Conservation (phyloP, 2,329 filamentous ascomycete genomes). For the Phaeomoniella chlamydospora region DNA sequence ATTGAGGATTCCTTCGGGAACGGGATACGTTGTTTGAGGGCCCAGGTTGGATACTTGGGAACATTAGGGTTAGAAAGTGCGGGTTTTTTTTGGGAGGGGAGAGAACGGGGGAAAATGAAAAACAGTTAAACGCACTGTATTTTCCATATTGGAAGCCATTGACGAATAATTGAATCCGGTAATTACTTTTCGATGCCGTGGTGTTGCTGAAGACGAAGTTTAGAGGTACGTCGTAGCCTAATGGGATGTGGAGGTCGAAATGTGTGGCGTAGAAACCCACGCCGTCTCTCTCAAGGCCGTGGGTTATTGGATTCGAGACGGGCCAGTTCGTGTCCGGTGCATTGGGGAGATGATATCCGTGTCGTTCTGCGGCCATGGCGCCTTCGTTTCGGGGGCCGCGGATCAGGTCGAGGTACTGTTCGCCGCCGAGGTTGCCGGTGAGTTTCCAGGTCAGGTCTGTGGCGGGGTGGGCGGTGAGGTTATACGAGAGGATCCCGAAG, state of each 20-base stretch:
- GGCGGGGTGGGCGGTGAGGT: constrained; percentile 21
- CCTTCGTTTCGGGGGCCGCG: constrained; percentile 45
- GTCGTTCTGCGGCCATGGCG: constrained; percentile 38
- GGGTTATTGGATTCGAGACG: constrained; percentile 1
- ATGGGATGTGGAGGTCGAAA: constrained; percentile 35
- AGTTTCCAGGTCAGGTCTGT: constrained; percentile 35
- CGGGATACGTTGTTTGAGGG: constrained; percentile 56
- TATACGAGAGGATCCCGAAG: constrained; percentile 36
- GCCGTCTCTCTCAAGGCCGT: constrained; percentile 27
- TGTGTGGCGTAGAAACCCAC: constrained; percentile 37
- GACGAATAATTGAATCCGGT: constrained; percentile 52
- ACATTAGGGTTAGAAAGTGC: not conserved
- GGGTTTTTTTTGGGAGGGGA: not conserved
- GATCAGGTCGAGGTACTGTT: constrained; percentile 34
- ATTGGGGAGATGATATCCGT: constrained; percentile 40
- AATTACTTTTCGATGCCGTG: constrained; percentile 15
- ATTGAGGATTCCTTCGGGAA: constrained; percentile 59
- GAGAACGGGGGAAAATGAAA: not conserved
- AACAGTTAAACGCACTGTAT: constrained; percentile 26
- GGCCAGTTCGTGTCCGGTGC: constrained; percentile 24
- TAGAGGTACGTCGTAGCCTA: constrained; percentile 39
- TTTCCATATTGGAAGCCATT: constrained; percentile 66
- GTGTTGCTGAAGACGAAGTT: constrained; percentile 30
- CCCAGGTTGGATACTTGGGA: constrained; percentile 53
- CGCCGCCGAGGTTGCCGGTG: constrained; percentile 44